A percentile compares a stretch with the other conserved stretches of the same genome.
Evolutionary conservation across 1,284 basidiomycete genomes (phyloP).

Genomic region (Malassezia vespertilionis): DNA sequence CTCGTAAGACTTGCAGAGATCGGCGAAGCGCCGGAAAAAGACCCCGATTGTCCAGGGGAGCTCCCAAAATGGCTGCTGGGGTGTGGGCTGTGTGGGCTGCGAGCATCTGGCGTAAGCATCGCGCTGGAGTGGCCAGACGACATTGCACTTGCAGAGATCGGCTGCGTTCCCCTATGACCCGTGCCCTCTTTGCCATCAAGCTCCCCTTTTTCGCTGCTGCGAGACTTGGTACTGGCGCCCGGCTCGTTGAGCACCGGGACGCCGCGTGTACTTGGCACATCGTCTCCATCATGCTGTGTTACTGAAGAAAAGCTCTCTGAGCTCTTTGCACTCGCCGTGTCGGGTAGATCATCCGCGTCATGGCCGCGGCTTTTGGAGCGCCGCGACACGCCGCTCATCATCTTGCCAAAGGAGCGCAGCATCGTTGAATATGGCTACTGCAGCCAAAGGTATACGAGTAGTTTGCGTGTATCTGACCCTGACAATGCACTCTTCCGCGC

Average conservation of each 20-base stretch:
- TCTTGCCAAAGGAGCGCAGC: constrained; percentile 43
- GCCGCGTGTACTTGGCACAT: too few species aligned
- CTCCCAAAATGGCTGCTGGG: background rate
- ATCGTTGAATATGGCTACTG: too few species aligned
- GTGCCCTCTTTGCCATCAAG: too few species aligned
- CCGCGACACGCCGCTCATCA: constrained; percentile 40
- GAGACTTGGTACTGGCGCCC: too few species aligned
- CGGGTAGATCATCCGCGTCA: background rate
- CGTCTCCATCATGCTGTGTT: background rate
- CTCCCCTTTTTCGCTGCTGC: too few species aligned
- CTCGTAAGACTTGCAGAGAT: constrained; percentile 19
- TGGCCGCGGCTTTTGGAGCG: constrained; percentile 35
- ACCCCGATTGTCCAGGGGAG: constrained; percentile 15
- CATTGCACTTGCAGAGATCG: too few species aligned
- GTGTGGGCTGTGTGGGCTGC: constrained; percentile 15
- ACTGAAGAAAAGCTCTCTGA: background rate
- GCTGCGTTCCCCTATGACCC: too few species aligned
- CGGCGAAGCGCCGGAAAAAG: constrained; percentile 8
- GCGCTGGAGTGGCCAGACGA: constrained; percentile 19
- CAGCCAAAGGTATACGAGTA: too few species aligned
- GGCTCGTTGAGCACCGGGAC: too few species aligned
- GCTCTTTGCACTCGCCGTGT: background rate
- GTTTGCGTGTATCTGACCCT: too few species aligned
- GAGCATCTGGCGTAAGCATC: constrained; percentile 27
- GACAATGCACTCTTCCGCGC: too few species aligned